phyloP scores from a whole-genome alignment of 352 stramenopile genomes.

The Phytophthora ramorum region DNA sequence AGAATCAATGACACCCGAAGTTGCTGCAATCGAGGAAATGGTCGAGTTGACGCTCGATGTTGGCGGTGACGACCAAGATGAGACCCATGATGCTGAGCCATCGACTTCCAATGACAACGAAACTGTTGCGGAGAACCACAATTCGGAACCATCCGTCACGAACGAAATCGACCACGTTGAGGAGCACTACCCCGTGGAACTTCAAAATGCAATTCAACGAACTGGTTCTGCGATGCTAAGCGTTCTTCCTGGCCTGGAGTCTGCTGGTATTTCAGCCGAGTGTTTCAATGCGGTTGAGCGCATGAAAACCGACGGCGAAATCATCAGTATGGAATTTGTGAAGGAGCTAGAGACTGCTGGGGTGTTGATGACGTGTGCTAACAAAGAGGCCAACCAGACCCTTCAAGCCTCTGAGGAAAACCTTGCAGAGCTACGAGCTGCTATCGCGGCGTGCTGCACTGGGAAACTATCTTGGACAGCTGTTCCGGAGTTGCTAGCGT shows the following conservation, averaged over 20 bases:
- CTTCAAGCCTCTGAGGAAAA: slow-evolving; percentile 5
- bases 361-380: slow-evolving; percentile 17
- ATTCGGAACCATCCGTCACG: slow-evolving; percentile 15
- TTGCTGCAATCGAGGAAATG: slow-evolving; percentile 18
- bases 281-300: slow-evolving; percentile 13
- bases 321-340: slow-evolving; percentile 11
- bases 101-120: slow-evolving; percentile 11
- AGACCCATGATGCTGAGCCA: slow-evolving; percentile 1
- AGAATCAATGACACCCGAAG: not conserved
- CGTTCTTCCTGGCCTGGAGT: slow-evolving; percentile 7
- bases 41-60: slow-evolving; percentile 20
- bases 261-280: slow-evolving; percentile 12
- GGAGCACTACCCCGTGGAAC: slow-evolving; percentile 13
- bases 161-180: slow-evolving; percentile 21
- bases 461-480: slow-evolving; percentile 7
- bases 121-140: slow-evolving; percentile 12
- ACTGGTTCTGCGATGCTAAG: slow-evolving; percentile 11
- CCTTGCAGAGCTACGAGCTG: slow-evolving; percentile 21
- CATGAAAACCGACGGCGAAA: slow-evolving; percentile 14
- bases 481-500: slow-evolving; percentile 14
- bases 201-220: slow-evolving; percentile 14
- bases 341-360: slow-evolving; percentile 16
- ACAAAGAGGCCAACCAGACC: not conserved
- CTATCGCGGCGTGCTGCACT: slow-evolving; percentile 9
- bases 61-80: slow-evolving; percentile 11